These are phyloP conservation scores for Quercus gilva DNA, from an alignment of 306 rosid species.

Conservation along the genomic window DNA sequence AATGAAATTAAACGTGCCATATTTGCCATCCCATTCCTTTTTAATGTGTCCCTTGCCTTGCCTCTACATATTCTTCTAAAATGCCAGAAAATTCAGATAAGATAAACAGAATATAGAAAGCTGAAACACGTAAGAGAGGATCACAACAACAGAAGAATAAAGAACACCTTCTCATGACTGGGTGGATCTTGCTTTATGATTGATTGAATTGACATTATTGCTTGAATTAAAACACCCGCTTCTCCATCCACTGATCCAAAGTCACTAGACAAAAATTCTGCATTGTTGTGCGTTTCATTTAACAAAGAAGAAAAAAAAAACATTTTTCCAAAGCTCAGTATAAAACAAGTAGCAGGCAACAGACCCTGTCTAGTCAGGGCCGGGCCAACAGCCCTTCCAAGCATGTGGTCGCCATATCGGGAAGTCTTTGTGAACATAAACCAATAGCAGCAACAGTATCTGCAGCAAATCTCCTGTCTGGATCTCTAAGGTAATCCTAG, in stretches of 20 bases:
- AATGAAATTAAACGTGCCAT: not conserved
- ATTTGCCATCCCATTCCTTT: conserved; percentile 2
- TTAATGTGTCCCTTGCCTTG: conserved; percentile 1
- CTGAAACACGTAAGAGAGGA: conserved; percentile 7
- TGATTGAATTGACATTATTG: conserved; percentile 75
- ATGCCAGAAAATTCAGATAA: not conserved
- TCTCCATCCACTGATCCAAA: conserved; percentile 68
- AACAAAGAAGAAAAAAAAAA: conserved; percentile 31
- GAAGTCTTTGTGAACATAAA: conserved; percentile 76
- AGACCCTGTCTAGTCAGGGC: conserved; percentile 74
- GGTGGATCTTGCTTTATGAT: conserved; percentile 71
- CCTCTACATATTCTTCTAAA: conserved; percentile 8
- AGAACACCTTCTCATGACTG: conserved; percentile 76
- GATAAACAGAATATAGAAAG: conserved; percentile 6
- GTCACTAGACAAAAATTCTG: conserved; percentile 58
- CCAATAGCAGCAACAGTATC: conserved; percentile 92
- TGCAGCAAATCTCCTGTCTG: conserved; percentile 96
- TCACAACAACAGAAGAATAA: conserved; percentile 18
- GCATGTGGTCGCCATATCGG: conserved; percentile 67
- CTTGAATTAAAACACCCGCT: conserved; percentile 71
- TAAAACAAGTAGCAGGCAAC: conserved; percentile 22
- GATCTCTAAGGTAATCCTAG: conserved; percentile 92
- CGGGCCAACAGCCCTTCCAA: conserved; percentile 66
- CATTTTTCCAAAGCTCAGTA: conserved; percentile 10
- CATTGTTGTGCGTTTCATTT: conserved; percentile 21